Base-by-base conservation (phyloP, 371 early-diverging fungal genomes). In the Blakeslea trispora region DNA sequence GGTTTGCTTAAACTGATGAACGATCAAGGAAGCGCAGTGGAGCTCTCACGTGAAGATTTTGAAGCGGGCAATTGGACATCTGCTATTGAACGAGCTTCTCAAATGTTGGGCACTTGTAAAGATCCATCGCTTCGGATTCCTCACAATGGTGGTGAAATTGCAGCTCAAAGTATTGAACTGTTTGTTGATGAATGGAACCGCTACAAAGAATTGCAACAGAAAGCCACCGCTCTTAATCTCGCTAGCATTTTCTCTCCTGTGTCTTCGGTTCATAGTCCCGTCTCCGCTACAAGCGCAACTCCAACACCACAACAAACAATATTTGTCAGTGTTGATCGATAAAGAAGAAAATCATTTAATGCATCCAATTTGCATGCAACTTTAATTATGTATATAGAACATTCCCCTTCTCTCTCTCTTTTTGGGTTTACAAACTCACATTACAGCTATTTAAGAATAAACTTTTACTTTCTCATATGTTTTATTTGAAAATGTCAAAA, bases 1-100 rank as follows among this genome's bases (percentile, higher is more conserved):
- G 92, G 91, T 0, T 55, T 92, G 42, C 58, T 84, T 40, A 78
- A 80, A 50, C 64, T 89, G 47, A 87, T 89, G 86, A 63, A 72
- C 32, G 79, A 77, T 31, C 85, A 87, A 59, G 86, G 86, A 3
- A 71, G 81, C 47, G 79, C 82, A 1, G 83, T 87, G 1, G 87
- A 86, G 57, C 71, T 89, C 60, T 69, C 77, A 0, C 74, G 82
- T 3, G 71, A 83, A 21, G 79, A 83, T 55, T 87, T 88, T 69
- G 83, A 87, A 55, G 64, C 59, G 0, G 87, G 88, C 2, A 49
- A 68, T 28, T 88, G 88, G 88, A 75, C 77, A 44, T 54, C 54
- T 14, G 71, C 74, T 17, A 81, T 84, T 23, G 68, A 55, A 43
- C 22, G 44, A 28, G 81, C 81, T 5, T 66, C 72, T 14, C 45